Evolutionary conservation across 106 monocot species (phyloP).

Genomic region (Alisma plantagoaquatica): DNA sequence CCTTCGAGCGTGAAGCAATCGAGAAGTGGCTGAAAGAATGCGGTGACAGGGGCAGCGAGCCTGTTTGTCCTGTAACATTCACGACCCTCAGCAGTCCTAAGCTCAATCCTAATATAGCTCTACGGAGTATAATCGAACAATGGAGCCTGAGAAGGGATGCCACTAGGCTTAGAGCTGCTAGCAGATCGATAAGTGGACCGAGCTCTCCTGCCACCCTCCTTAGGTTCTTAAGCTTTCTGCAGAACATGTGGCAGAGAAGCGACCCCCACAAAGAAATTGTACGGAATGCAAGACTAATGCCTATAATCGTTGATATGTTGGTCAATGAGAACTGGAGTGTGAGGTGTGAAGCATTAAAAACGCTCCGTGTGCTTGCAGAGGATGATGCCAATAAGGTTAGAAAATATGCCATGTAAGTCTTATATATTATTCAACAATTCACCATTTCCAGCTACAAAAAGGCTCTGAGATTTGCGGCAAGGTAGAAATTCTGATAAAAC

Average conservation of each 20-base stretch:
- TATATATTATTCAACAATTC: too few relatives aligned
- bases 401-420: too few relatives aligned
- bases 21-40: conserved; percentile 86
- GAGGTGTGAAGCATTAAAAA: conserved; percentile 59
- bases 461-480: too few relatives aligned
- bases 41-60: conserved; percentile 35
- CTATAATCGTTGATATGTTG: conserved; percentile 50
- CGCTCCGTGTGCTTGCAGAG: conserved; percentile 50
- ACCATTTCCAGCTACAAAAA: too few relatives aligned
- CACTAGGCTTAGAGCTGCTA: not conserved
- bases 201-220: conserved; percentile 8
- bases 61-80: conserved; percentile 55
- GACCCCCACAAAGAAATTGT: conserved; percentile 44
- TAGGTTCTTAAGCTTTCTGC: conserved; percentile 43
- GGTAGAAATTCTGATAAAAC: too few relatives aligned
- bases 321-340: conserved; percentile 55
- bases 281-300: conserved; percentile 36
- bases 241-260: conserved; percentile 38
- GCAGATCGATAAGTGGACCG: not conserved
- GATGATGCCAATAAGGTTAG: conserved; percentile 74
- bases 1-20: conserved; percentile 81
- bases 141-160: conserved; percentile 12
- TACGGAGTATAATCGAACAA: conserved; percentile 32
- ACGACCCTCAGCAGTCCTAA: conserved; percentile 44
- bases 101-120: conserved; percentile 74